Base-by-base conservation (phyloP, 1,284 basidiomycete species). In the Ceratobasidium sp. region DNA sequence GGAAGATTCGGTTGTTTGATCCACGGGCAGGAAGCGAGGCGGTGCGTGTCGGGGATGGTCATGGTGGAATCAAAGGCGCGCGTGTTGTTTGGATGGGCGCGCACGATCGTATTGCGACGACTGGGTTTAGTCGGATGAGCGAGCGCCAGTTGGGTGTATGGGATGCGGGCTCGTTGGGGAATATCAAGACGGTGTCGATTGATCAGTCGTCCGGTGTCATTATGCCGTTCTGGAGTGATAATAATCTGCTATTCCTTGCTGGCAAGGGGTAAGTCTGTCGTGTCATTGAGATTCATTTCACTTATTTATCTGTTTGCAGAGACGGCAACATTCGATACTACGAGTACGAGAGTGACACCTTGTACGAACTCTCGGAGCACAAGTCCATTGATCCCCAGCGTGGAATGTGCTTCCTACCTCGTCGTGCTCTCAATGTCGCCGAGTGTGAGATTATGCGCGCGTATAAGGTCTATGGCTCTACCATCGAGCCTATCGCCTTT, bases 221-320 rank as follows among this genome's bases (percentile, higher is more conserved):
- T 72, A 98, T 99, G 96, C 97, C 97, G 0, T 98, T 97, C 91
- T 99, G 95, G 92, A 92, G 91, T 66, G 97, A 98, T 82, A 98
- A 97, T 86, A 93, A 95, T 80, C 92, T 99, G 78, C 88, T 98
- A 79, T 98, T 98, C 91, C 90, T 99, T 79, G 96, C 93, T 84
- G 93, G 93, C 70, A 94, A 95, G 84, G 94, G 93, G 92, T 92
- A 80, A 78, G 86, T 83, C 46, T 20, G 61, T 56, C 77, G 60
- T 33, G 60, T 26, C 26, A 77, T 80, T 46, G 80, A 79, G 51
- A 82, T 78, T 10, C 40, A 68, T 81, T 77, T 67, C 33, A 80
- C 68, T 56, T 73, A 85, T 79, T 64, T 49, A 46, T 51, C 66
- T 66, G 78, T 78, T 51, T 58, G 67, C 83, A 94, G 93, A 58